phyloP scores from a whole-genome alignment of 106 monocot genomes.

The Acorus gramineus region DNA sequence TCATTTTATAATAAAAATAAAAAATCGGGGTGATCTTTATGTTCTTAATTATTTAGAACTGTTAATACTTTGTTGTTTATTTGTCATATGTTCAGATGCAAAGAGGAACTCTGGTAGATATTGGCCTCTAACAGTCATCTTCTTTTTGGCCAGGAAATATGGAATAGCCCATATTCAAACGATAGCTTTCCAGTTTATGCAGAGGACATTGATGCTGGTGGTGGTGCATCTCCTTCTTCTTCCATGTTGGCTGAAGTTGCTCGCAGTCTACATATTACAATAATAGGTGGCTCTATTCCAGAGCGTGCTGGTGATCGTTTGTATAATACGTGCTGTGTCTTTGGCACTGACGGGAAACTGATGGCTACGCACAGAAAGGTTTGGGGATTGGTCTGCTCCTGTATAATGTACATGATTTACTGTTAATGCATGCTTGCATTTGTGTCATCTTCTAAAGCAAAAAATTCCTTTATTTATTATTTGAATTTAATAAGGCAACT shows the following conservation, averaged over 20 bases:
- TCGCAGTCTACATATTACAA: constrained; percentile 46
- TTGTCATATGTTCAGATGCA: too few species aligned
- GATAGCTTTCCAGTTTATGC: constrained; percentile 90
- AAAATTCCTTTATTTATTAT: too few species aligned
- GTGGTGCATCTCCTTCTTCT: constrained; percentile 55
- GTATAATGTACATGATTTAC: neutral
- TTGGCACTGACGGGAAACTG: constrained; percentile 80
- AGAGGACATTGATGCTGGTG: constrained; percentile 90
- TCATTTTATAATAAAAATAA: too few species aligned
- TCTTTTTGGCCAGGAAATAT: constrained; percentile 66
- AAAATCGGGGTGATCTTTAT: too few species aligned
- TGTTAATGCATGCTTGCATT: constrained; percentile 10
- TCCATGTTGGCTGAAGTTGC: constrained; percentile 86
- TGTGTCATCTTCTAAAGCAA: neutral
- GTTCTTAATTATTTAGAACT: too few species aligned
- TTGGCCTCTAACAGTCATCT: too few species aligned
- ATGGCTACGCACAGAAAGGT: constrained; percentile 99
- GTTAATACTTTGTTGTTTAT: too few species aligned
- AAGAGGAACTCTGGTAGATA: too few species aligned
- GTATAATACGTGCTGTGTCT: constrained; percentile 93
- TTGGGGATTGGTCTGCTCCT: neutral
- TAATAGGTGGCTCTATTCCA: constrained; percentile 94
- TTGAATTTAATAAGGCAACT: too few species aligned
- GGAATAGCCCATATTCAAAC: constrained; percentile 98
- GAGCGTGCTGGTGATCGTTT: constrained; percentile 63